Percentiles rank a stretch among this genome's conserved stretches.
Conservation (phyloP, 176 grass and related monocot genomes). For the Oropetium thomaeum region DNA sequence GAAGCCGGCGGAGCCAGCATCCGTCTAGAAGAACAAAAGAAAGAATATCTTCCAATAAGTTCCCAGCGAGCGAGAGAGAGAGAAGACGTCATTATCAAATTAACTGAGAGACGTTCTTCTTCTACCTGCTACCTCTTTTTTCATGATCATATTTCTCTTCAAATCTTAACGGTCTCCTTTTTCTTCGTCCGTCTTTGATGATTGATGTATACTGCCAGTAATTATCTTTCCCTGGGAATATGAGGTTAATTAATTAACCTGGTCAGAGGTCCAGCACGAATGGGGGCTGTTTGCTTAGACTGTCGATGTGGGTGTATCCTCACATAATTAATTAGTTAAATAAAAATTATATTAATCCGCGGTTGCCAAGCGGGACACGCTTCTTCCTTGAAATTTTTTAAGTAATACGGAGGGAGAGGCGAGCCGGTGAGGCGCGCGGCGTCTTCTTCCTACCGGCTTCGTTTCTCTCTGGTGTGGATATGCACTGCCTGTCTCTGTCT, state of each 20-base stretch:
- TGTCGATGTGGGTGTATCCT: background rate
- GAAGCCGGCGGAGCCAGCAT: background rate
- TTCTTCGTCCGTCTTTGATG: no score
- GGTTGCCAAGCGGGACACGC: slow-evolving; percentile 24
- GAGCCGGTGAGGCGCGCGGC: no score
- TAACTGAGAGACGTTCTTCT: no score
- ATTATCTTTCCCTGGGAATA: background rate
- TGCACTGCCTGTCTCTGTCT: no score
- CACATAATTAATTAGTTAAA: background rate
- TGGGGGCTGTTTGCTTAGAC: background rate
- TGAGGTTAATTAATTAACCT: background rate
- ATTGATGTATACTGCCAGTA: no score
- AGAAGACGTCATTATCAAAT: background rate
- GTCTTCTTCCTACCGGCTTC: slow-evolving; percentile 37
- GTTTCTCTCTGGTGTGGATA: background rate
- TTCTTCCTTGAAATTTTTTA: no score
- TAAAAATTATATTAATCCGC: background rate
- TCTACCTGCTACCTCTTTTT: background rate
- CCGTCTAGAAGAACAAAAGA: no score
- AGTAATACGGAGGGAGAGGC: no score
- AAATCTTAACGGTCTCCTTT: no score
- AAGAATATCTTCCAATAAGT: slow-evolving; percentile 11
- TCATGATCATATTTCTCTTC: slow-evolving; percentile 8
- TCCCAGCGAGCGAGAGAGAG: background rate
- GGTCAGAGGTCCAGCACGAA: background rate